Conservation (phyloP, 139 green algal species). For the Medakamo hakoo region DNA sequence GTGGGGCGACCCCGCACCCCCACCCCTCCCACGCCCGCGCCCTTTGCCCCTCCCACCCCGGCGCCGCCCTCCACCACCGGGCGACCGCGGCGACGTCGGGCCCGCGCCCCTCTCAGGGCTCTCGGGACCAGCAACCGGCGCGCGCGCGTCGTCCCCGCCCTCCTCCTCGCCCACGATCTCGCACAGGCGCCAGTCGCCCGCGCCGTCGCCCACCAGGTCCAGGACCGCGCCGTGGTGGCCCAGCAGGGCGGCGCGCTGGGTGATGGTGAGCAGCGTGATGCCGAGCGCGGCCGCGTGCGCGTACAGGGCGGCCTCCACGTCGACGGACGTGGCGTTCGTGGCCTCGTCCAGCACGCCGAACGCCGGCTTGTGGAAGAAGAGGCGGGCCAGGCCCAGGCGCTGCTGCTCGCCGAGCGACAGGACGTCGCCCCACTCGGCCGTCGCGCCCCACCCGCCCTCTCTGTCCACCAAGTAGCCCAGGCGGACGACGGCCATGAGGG, state of each 20-base stretch:
- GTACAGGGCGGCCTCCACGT: constrained; percentile 54
- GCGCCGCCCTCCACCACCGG: no score
- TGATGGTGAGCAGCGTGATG: constrained; percentile 13
- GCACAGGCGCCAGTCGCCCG: constrained; percentile 44
- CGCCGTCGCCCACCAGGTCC: constrained; percentile 42
- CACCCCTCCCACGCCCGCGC: no score
- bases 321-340: constrained; percentile 57
- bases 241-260: constrained; percentile 32
- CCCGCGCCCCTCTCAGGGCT: no score
- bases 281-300: constrained; percentile 11
- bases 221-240: constrained; percentile 48
- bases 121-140: no score
- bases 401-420: constrained; percentile 63
- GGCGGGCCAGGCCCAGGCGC: constrained; percentile 55
- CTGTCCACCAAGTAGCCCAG: constrained; percentile 45
- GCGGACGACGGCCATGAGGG: constrained; percentile 31
- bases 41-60: no score
- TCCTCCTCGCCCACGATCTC: no score
- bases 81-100: no score
- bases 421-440: constrained; percentile 39
- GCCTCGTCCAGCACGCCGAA: constrained; percentile 58
- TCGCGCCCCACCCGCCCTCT: constrained; percentile 41
- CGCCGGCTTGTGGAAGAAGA: constrained; percentile 52
- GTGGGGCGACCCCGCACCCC: no score
- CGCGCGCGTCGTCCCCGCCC: no score